A percentile compares a stretch with the other conserved stretches of the same genome.
Conservation (phyloP, 257 asterid genomes). For the Sherardia arvensis region DNA sequence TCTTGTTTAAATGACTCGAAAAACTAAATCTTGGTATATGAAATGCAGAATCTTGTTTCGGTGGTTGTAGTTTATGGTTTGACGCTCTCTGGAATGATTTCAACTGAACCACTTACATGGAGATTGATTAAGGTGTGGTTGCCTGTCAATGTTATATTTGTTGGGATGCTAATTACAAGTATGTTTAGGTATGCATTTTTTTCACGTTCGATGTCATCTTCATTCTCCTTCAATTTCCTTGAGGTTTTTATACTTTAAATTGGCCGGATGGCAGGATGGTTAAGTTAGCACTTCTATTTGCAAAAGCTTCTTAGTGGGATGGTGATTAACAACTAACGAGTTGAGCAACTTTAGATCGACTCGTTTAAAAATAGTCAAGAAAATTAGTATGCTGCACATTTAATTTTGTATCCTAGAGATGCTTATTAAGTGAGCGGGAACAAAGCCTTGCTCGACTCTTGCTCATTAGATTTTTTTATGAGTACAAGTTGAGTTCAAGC, state of each 20-base stretch:
- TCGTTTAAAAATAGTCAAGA: too few relatives aligned
- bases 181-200: constrained; percentile 71
- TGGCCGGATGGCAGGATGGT: not conserved
- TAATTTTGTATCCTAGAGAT: too few relatives aligned
- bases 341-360: too few relatives aligned
- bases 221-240: not conserved
- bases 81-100: constrained; percentile 55
- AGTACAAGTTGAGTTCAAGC: too few relatives aligned
- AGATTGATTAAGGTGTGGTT: constrained; percentile 82
- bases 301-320: constrained; percentile 3
- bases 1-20: not conserved
- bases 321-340: not conserved
- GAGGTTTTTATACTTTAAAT: not conserved
- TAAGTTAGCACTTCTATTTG: not conserved
- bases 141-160: constrained; percentile 85
- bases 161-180: constrained; percentile 93
- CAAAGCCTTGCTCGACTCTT: too few relatives aligned
- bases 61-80: constrained; percentile 53
- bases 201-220: not conserved
- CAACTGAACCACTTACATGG: constrained; percentile 91
- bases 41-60: constrained; percentile 79
- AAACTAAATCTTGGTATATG: constrained; percentile 8
- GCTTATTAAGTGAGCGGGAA: too few relatives aligned
- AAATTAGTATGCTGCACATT: too few relatives aligned
- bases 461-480: too few relatives aligned